Percentiles rank a stretch among this genome's conserved stretches.
phyloP scores from a whole-genome alignment of 164 flowering plant genomes.

The Sextonia rubra region DNA sequence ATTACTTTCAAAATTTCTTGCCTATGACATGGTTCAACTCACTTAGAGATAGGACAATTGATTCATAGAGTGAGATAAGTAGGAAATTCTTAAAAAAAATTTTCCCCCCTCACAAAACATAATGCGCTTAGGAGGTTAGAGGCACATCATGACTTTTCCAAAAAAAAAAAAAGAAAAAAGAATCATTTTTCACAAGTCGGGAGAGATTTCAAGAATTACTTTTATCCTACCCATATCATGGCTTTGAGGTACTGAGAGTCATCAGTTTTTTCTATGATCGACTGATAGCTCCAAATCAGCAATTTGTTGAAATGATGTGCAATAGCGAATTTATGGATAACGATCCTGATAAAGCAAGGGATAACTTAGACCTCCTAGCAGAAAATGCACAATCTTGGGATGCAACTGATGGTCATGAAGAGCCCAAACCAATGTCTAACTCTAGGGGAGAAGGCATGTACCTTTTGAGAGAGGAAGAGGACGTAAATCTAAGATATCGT shows the following conservation, averaged over 20 bases:
- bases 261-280: not conserved
- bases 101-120: no score
- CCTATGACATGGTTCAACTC: not conserved
- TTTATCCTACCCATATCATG: not conserved
- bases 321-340: not conserved
- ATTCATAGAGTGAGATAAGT: no score
- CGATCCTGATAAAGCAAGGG: not conserved
- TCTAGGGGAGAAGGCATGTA: not conserved
- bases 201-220: not conserved
- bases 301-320: not conserved
- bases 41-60: not conserved
- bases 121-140: no score
- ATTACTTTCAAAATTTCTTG: not conserved
- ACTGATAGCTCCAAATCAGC: not conserved
- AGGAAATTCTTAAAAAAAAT: no score
- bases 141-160: no score
- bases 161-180: no score
- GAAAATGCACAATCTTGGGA: not conserved
- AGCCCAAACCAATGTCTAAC: not conserved
- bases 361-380: not conserved
- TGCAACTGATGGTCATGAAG: not conserved
- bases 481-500: no score
- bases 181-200: not conserved
- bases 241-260: not conserved
- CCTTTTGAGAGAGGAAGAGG: no score